Conservation (phyloP, 345 rosid species). For the Moricandia moricandioides region DNA sequence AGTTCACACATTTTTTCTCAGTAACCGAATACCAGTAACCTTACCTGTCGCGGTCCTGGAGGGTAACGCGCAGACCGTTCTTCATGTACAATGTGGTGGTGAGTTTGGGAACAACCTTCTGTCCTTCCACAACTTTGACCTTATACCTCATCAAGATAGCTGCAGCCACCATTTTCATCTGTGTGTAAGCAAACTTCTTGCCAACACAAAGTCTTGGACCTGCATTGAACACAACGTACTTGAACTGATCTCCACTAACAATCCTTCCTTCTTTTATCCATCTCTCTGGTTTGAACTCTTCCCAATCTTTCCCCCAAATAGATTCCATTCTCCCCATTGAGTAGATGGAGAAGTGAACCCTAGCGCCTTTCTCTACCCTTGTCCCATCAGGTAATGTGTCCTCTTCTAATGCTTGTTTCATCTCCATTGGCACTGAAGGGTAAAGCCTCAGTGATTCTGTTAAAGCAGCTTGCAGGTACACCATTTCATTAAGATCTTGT, state of each 20-base stretch:
- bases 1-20: neutral
- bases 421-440: conserved; percentile 71
- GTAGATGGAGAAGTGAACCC: conserved; percentile 47
- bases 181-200: conserved; percentile 71
- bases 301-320: conserved; percentile 64
- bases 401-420: conserved; percentile 59
- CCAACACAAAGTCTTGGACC: conserved; percentile 77
- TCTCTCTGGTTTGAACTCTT: conserved; percentile 72
- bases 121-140: conserved; percentile 51
- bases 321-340: conserved; percentile 60
- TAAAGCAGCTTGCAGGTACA: conserved; percentile 70
- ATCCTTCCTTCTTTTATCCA: conserved; percentile 59
- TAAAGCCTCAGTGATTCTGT: conserved; percentile 71
- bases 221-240: conserved; percentile 70
- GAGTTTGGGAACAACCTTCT: conserved; percentile 55
- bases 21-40: neutral
- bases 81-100: conserved; percentile 75
- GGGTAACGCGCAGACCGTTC: conserved; percentile 53
- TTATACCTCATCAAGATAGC: conserved; percentile 56
- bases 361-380: conserved; percentile 48
- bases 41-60: conserved; percentile 42
- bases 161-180: conserved; percentile 89
- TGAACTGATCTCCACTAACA: conserved; percentile 59
- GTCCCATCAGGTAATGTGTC: conserved; percentile 65
- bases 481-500: conserved; percentile 55